Evolutionary conservation across 2,329 filamentous ascomycete species (phyloP), one percentile per base, ranked within the genome.

Genomic region (Epichloe sp.): DNA sequence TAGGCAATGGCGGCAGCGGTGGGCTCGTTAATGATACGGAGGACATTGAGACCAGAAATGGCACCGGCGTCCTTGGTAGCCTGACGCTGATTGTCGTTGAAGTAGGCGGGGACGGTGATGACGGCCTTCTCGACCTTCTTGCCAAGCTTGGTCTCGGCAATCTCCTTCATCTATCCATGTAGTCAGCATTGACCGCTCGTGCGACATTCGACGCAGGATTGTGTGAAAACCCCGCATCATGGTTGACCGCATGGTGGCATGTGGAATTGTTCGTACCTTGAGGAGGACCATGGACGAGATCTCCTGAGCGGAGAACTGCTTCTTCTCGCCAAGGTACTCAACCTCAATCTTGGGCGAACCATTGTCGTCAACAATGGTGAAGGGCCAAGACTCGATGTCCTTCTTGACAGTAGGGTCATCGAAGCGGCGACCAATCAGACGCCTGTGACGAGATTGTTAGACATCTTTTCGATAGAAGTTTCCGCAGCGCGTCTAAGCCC

Each of bases 81-180:
- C 77, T 97, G 93, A 76, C 93, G 86, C 80, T 98, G 93, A 80
- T 95, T 95, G 83, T 98, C 93, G 81, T 97, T 97, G 88, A 98
- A 98, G 82, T 98, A 98, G 69, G 93, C 93, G 53, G 93, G 93
- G 53, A 97, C 93, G 56, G 93, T 98, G 73, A 98, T 90, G 71
- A 98, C 93, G 59, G 93, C 93, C 83, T 97, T 97, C 76, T 93
- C 84, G 65, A 97, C 90, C 79, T 93, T 95, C 85, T 94, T 95
- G 73, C 89, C 93, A 64, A 98, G 83, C 82, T 98, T 97, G 73
- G 79, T 80, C 80, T 98, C 93, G 65, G 93, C 93, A 70, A 96
- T 89, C 76, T 98, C 93, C 82, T 95, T 95, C 91, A 97, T 96
- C 91, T 95, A 65, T 62, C 60, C 48, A 19, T 15, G 21, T 35